These are phyloP conservation scores for Microdochium trichocladiopsis DNA, from an alignment of 2,329 filamentous ascomycete species.

Conservation along the genomic window DNA sequence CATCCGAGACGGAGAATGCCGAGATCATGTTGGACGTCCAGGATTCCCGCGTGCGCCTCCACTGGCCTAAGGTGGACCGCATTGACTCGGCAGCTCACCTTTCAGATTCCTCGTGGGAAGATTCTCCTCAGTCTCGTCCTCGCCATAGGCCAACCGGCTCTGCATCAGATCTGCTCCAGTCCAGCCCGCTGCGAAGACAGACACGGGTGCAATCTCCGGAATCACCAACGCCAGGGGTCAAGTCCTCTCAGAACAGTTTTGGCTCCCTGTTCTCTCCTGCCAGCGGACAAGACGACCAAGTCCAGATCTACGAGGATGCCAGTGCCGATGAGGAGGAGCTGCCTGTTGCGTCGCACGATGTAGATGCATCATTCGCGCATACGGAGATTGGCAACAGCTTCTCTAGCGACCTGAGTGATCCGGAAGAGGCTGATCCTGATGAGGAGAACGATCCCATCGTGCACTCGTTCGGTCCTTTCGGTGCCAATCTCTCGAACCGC, in stretches of 20 bases:
- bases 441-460: constrained; percentile 94
- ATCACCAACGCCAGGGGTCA: constrained; percentile 50
- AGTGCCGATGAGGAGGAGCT: constrained; percentile 46
- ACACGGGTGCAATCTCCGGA: constrained; percentile 65
- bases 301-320: constrained; percentile 70
- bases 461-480: constrained; percentile 87
- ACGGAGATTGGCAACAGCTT: constrained; percentile 46
- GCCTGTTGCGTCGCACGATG: constrained; percentile 20
- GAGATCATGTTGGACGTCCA: constrained; percentile 96
- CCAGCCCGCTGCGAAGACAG: constrained; percentile 51
- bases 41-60: constrained; percentile 80
- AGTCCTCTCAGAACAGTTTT: constrained; percentile 34
- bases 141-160: constrained; percentile 12
- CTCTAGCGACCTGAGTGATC: constrained; percentile 50
- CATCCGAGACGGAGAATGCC: constrained; percentile 76
- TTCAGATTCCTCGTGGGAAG: constrained; percentile 67
- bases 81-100: constrained; percentile 40
- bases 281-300: constrained; percentile 28
- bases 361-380: constrained; percentile 35
- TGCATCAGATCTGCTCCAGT: constrained; percentile 40
- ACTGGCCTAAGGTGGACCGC: constrained; percentile 66
- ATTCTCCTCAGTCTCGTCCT: constrained; percentile 39
- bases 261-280: constrained; percentile 35
- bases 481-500: constrained; percentile 74
- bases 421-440: constrained; percentile 64